phyloP scores from a whole-genome alignment of 2,329 filamentous ascomycete genomes.

The Calonectria montana region DNA sequence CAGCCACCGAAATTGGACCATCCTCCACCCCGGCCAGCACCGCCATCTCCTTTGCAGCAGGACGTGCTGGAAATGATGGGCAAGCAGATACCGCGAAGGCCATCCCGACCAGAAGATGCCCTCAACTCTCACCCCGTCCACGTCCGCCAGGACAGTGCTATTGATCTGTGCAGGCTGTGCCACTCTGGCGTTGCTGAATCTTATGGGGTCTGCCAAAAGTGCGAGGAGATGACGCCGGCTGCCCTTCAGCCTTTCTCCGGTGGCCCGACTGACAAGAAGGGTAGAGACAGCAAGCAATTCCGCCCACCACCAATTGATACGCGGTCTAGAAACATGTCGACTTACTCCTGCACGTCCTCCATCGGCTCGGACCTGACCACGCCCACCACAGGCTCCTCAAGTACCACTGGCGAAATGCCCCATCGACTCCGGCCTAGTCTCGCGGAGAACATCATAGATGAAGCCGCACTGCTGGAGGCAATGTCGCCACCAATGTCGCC shows the following conservation, averaged over 20 bases:
- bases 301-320: slow-evolving; percentile 32
- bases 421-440: slow-evolving; percentile 26
- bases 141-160: slow-evolving; percentile 37
- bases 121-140: slow-evolving; percentile 38
- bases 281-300: slow-evolving; percentile 22
- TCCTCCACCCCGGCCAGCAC: not conserved
- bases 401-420: not conserved
- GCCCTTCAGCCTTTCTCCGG: slow-evolving; percentile 8
- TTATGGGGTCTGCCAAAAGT: slow-evolving; percentile 37
- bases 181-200: slow-evolving; percentile 37
- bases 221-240: slow-evolving; percentile 34
- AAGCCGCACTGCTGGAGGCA: slow-evolving; percentile 24
- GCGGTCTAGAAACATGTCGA: slow-evolving; percentile 20
- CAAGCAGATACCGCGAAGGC: slow-evolving; percentile 24
- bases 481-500: slow-evolving; percentile 25
- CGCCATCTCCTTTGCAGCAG: not conserved
- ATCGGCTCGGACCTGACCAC: not conserved
- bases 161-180: slow-evolving; percentile 38
- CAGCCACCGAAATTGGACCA: not conserved
- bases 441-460: not conserved
- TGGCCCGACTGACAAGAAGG: slow-evolving; percentile 12
- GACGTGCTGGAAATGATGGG: slow-evolving; percentile 1
- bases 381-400: slow-evolving; percentile 24
- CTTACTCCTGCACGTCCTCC: slow-evolving; percentile 14
- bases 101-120: slow-evolving; percentile 33